Conservation (phyloP, 129 eudicot genomes). For the Escallonia rubra region DNA sequence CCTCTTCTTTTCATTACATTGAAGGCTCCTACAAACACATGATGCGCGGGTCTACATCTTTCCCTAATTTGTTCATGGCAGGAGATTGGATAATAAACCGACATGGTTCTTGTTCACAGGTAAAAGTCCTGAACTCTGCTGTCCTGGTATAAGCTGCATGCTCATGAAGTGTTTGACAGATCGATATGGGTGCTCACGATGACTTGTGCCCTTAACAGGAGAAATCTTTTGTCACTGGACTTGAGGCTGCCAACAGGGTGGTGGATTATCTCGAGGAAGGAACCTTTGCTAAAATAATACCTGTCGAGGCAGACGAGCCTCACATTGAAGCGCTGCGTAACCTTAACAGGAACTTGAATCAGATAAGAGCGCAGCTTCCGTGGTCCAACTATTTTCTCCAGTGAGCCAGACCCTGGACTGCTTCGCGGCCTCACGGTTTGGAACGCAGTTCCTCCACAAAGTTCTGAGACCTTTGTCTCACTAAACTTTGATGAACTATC, state of each 20-base stretch:
- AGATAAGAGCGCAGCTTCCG: conserved; percentile 36
- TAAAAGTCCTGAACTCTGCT: neutral
- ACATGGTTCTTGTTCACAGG: conserved; percentile 60
- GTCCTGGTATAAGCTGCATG: too few relatives aligned
- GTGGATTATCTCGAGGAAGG: conserved; percentile 43
- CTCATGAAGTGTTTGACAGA: too few relatives aligned
- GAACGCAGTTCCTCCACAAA: too few relatives aligned
- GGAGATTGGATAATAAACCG: conserved; percentile 57
- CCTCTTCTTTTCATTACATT: too few relatives aligned
- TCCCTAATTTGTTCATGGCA: conserved; percentile 49
- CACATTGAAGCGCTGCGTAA: conserved; percentile 43
- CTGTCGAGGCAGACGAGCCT: conserved; percentile 47
- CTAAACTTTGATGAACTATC: too few relatives aligned
- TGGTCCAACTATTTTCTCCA: conserved; percentile 39
- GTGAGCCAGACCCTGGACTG: conserved; percentile 2
- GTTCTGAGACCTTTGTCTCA: too few relatives aligned
- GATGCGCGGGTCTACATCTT: conserved; percentile 58
- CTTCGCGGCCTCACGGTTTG: too few relatives aligned
- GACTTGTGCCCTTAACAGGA: conserved; percentile 21
- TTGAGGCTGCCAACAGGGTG: conserved; percentile 53
- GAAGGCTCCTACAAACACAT: conserved; percentile 50
- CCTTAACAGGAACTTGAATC: conserved; percentile 31
- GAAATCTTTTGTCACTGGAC: conserved; percentile 47
- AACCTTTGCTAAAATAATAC: conserved; percentile 34
- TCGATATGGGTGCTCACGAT: neutral